phyloP scores from a whole-genome alignment of 768 basidiomycete species.

The Kwoniella newhampshirensis region DNA sequence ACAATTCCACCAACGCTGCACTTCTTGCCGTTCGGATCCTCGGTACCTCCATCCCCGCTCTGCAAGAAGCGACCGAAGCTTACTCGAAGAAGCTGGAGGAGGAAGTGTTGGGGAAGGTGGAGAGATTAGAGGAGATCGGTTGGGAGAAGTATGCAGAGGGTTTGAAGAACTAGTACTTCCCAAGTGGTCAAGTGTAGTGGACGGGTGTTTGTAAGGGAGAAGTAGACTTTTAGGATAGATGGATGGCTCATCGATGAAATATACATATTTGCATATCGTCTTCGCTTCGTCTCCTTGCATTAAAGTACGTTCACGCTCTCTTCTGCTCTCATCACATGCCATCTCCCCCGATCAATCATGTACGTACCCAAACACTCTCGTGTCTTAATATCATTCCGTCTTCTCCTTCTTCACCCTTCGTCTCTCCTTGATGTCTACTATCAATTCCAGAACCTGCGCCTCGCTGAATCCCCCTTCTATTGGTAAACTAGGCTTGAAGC shows the following conservation, averaged over 20 bases:
- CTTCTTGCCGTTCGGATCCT: slow-evolving; percentile 86
- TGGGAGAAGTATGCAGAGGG: slow-evolving; percentile 74
- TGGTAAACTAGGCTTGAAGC: slow-evolving; percentile 16
- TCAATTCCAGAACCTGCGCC: slow-evolving; percentile 8
- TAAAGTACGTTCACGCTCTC: too few relatives aligned
- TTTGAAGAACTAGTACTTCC: slow-evolving; percentile 45
- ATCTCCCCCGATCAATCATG: too few relatives aligned
- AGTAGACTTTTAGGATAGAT: too few relatives aligned
- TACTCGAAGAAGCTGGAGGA: slow-evolving; percentile 70
- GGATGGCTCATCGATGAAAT: too few relatives aligned
- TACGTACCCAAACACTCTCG: not conserved
- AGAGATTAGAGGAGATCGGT: slow-evolving; percentile 71
- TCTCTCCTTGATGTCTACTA: not conserved
- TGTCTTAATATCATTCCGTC: slow-evolving; percentile 1
- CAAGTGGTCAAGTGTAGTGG: too few relatives aligned
- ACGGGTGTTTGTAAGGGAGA: too few relatives aligned
- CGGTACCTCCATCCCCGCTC: slow-evolving; percentile 66
- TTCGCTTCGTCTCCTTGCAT: too few relatives aligned
- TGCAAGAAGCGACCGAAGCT: slow-evolving; percentile 67
- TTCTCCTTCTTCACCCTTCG: not conserved
- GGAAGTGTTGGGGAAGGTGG: slow-evolving; percentile 77
- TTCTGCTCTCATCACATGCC: too few relatives aligned
- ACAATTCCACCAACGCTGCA: slow-evolving; percentile 90
- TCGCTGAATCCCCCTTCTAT: slow-evolving; percentile 20
- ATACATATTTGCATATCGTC: too few relatives aligned